Evolutionary conservation across 495 filamentous ascomycete species (phyloP), one percentile per base, ranked within the genome.

Genomic region (Chaetomium fimeti): DNA sequence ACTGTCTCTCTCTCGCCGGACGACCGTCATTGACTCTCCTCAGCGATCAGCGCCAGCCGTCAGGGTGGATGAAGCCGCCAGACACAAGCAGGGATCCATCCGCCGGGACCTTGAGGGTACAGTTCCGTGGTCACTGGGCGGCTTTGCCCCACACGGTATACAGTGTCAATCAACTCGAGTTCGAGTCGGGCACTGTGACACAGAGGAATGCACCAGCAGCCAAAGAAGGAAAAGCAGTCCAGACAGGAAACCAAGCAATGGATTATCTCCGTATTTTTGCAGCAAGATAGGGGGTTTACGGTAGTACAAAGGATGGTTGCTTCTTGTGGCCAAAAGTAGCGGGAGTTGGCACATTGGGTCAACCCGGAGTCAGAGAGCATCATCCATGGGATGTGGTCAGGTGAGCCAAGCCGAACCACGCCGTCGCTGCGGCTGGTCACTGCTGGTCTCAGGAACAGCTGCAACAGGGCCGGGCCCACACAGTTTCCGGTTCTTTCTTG

Each of bases 401-500:
- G 65, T 67, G 65, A 61, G 40, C 64, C 45, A 29, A 22, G 13
- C 32, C 32, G 32, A 32, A 22, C 59, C 43, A 20, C 53, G 57
- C 63, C 57, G 59, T 58, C 58, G 24, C 48, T 15, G 63, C 63
- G 48, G 47, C 56, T 40, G 42, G 51, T 20, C 52, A 48, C 60
- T 63, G 65, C 56, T 40, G 42, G 51, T 20, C 52, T 56, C 60
- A 66, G 65, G 65, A 66, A 66, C 65, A 27, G 38, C 45, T 58
- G 40, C 65, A 48, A 59, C 54, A 55, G 5, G 43, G 32, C 32
- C 32, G 32, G 40, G 18, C 12, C 58, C 45, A 36, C n/a, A 57
- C n/a, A 40, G 36, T 16, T 48, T 43, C 13, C 20, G 32, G 32
- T 36, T 36, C 12, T 36, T 36, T 5, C 3, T 36, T 5, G 8